Conservation (phyloP, 129 eudicot species). For the Ambrosia trifida region DNA sequence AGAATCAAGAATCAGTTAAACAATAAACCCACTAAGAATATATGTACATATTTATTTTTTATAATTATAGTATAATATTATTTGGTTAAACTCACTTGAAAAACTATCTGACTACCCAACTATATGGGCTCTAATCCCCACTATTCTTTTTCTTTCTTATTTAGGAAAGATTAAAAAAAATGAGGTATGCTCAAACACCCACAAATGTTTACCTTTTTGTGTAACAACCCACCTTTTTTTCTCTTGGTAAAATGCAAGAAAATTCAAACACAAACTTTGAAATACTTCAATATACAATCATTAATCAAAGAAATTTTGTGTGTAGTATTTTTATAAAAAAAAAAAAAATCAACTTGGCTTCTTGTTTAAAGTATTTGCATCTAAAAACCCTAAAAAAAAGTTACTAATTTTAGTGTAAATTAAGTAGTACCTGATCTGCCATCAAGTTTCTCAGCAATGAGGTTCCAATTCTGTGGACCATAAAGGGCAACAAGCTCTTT, state of each 20-base stretch:
- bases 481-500: constrained; percentile 49
- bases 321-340: background rate
- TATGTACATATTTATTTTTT: background rate
- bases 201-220: constrained; percentile 26
- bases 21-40: background rate
- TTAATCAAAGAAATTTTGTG: background rate
- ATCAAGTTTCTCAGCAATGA: constrained; percentile 54
- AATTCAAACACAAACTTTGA: background rate
- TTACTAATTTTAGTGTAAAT: background rate
- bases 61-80: background rate
- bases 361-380: background rate
- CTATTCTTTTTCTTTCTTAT: constrained; percentile 15
- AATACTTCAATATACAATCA: background rate
- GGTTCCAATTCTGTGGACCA: constrained; percentile 68
- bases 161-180: constrained; percentile 21
- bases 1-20: constrained; percentile 3
- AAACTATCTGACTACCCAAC: constrained; percentile 10
- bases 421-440: constrained; percentile 56
- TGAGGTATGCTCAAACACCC: constrained; percentile 31
- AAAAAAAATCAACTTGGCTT: background rate
- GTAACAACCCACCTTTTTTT: constrained; percentile 11
- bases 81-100: background rate
- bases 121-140: constrained; percentile 26
- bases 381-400: background rate
- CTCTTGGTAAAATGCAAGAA: constrained; percentile 2